Evolutionary conservation across 768 basidiomycete genomes (phyloP).

Genomic region (Mycena chlorophos): DNA sequence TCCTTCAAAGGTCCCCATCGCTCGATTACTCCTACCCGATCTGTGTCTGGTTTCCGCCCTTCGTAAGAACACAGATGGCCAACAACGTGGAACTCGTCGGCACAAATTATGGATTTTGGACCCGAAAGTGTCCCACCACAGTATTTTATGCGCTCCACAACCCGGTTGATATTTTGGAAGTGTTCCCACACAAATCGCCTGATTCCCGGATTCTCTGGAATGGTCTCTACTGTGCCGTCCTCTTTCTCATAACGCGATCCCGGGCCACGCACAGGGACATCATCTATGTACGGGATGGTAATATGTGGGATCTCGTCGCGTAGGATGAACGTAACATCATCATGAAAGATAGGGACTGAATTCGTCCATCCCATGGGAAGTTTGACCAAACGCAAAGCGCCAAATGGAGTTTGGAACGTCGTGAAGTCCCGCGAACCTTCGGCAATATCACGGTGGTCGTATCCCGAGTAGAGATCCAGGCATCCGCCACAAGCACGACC

Average conservation of each 20-base stretch:
- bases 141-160: slow-evolving; percentile 33
- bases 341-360: slow-evolving; percentile 31
- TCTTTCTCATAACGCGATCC: background rate
- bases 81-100: slow-evolving; percentile 25
- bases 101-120: slow-evolving; percentile 21
- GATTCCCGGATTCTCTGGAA: slow-evolving; percentile 30
- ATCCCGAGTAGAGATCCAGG: slow-evolving; percentile 27
- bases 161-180: slow-evolving; percentile 32
- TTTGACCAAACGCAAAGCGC: slow-evolving; percentile 19
- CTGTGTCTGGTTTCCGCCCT: slow-evolving; percentile 29
- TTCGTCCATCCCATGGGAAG: slow-evolving; percentile 36
- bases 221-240: slow-evolving; percentile 9
- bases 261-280: slow-evolving; percentile 23
- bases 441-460: slow-evolving; percentile 27
- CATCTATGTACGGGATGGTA: slow-evolving; percentile 30
- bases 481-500: slow-evolving; percentile 18
- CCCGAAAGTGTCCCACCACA: slow-evolving; percentile 31
- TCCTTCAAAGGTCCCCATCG: slow-evolving; percentile 18
- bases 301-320: slow-evolving; percentile 30
- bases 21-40: slow-evolving; percentile 25
- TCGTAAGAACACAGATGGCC: slow-evolving; percentile 37
- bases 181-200: slow-evolving; percentile 39
- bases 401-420: slow-evolving; percentile 29
- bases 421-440: slow-evolving; percentile 29
- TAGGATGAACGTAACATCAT: slow-evolving; percentile 28